Evolutionary conservation across 352 stramenopile genomes (phyloP), one percentile per base, ranked within the genome.

Genomic region (Pythium aristosporum): DNA sequence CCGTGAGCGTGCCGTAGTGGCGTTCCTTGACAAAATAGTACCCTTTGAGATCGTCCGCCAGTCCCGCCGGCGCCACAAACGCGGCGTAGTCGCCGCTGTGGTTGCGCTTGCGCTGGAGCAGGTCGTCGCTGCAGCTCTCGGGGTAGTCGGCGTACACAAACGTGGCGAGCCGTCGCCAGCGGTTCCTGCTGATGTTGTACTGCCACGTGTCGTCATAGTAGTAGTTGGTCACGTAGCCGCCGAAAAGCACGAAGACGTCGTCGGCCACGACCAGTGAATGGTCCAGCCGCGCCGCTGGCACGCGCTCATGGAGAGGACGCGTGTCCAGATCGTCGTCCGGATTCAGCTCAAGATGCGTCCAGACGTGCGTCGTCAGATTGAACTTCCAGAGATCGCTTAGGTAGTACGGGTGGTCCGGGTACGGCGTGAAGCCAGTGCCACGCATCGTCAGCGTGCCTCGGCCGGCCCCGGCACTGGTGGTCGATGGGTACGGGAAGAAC

Each of bases 181-280:
- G 79, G 51, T 89, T 91, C 25, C 12, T 28, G 73, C 86, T 94
- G 41, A 94, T 94, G 73, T 98, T 98, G 77, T 96, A 98, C 67
- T 98, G 89, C 96, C 96, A 99, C 18, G 91, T 97, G 68, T 98
- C 96, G 46, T 97, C 85, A 68, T 96, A 98, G 71, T 97, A 93
- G 65, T 95, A 87, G 61, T 98, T 98, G 67, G 92, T 85, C 42
- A 91, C 71, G 71, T 97, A 98, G 0, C 96, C 96, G 15, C 96
- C 94, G 57, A 98, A 92, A 2, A 98, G 65, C 10, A 98, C 58
- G n/a, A 98, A 88, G 0, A 97, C 71, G 48, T 96, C 73, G 3
- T 73, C 73, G 2, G 76, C 77, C 9, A 80, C 76, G 3, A 98
- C 69, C 10, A 99, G 69, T 21, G 77, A 85, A 36, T 96, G 85